phyloP scores from a whole-genome alignment of 257 asterid species.

The Fraxinus americana region DNA sequence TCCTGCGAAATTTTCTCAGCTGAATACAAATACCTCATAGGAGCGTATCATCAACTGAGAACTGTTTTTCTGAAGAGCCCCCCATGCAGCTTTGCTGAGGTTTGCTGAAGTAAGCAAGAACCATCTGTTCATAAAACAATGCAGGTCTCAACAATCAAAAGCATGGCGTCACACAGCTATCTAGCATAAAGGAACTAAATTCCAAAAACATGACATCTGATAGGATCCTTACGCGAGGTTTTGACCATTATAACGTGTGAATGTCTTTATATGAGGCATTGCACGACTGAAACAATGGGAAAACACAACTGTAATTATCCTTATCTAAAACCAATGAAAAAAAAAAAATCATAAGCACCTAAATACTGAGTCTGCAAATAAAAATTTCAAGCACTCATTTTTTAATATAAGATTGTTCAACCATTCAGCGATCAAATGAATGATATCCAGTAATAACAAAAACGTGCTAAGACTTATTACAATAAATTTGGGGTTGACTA shows the following conservation, averaged over 20 bases:
- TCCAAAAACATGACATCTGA: slow-evolving; percentile 8
- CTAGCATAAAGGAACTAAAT: slow-evolving; percentile 12
- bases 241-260: slow-evolving; percentile 86
- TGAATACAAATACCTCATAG: slow-evolving; percentile 59
- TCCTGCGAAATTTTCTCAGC: neutral
- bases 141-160: slow-evolving; percentile 17
- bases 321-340: slow-evolving; percentile 10
- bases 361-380: neutral
- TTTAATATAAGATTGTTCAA: neutral
- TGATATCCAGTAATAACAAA: slow-evolving; percentile 1
- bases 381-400: neutral
- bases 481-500: neutral
- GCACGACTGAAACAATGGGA: slow-evolving; percentile 69
- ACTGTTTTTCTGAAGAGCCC: slow-evolving; percentile 89
- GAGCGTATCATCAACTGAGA: slow-evolving; percentile 99
- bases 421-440: neutral
- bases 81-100: slow-evolving; percentile 99
- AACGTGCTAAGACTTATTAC: neutral
- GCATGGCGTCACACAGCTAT: slow-evolving; percentile 21
- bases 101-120: slow-evolving; percentile 88
- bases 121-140: slow-evolving; percentile 60
- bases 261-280: slow-evolving; percentile 98
- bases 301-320: slow-evolving; percentile 25
- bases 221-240: slow-evolving; percentile 74
- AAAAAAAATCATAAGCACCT: neutral